Base-by-base conservation (phyloP, 495 filamentous ascomycete species). In the Apiosordaria backusii region DNA sequence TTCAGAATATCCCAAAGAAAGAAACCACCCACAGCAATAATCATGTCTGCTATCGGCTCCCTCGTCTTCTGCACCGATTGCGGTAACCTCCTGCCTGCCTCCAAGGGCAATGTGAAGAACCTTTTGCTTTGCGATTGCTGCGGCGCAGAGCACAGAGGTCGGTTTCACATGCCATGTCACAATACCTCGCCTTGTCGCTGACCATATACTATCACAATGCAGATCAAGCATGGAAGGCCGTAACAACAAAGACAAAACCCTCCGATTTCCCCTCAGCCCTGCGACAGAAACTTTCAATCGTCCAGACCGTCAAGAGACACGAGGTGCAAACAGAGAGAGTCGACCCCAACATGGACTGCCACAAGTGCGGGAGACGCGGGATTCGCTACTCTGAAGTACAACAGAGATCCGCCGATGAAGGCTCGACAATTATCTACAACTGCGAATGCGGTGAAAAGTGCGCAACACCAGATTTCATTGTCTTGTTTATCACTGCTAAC, bases 11-110 rank as follows among this genome's bases (percentile, higher is more conserved):
- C 35, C 18, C 35, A 45, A 29, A 58, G 60, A 60, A 35, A 50
- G 45, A 52, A 59, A 29, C 45, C 18, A 23, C 29, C 54, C 50
- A 50, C 24, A 15, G 10, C 52, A 23, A 50, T 16, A 16, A 80
- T 67, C 27, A 97, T 97, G 92, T 88, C 94, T 65, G 86, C 88
- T 10, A 91, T 97, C 67, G 94, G 92, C 24, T 95, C 92, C 27
- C 82, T 97, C 29, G 87, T 97, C 52, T 99, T 99, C 79, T 97
- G 95, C 80, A 92, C 87, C 19, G 92, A 93, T 75, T 97, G 94
- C 76, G 93, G 94, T 57, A 94, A 96, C 76, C 84, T 97, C 2
- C 85, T 99, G 57, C 91, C 95, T 24, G 84, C 86, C 24, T 90
- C 91, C 23, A 87, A 89, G 59, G 91, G 92, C 50, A 85, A 87